Percentiles rank a stretch among this genome's conserved stretches.
phyloP scores from a whole-genome alignment of 2,329 filamentous ascomycete species.

The Thielaviopsis cerberus region DNA sequence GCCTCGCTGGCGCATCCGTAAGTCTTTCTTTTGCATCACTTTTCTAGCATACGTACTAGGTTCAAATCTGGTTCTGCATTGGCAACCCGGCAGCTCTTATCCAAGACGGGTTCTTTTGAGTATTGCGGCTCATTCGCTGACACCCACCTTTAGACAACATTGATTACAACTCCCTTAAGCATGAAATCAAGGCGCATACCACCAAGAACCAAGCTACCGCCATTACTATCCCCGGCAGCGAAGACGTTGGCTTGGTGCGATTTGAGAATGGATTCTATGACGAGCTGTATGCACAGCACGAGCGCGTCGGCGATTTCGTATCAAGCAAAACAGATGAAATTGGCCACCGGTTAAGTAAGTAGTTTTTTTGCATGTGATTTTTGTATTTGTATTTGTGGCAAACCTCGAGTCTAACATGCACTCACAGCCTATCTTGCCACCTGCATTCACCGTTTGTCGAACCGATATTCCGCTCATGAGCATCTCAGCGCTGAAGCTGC shows the following conservation, averaged over 20 bases:
- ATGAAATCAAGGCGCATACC: slow-evolving; percentile 66
- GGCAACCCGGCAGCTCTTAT: too few species aligned
- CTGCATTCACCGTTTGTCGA: slow-evolving; percentile 28
- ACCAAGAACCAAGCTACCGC: slow-evolving; percentile 49
- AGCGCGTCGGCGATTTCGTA: slow-evolving; percentile 61
- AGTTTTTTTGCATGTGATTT: not conserved
- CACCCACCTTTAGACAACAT: slow-evolving; percentile 46
- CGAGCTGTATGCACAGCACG: slow-evolving; percentile 56
- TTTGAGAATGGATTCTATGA: slow-evolving; percentile 57
- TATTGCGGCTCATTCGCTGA: not conserved
- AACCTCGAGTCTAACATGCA: slow-evolving; percentile 13
- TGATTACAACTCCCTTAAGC: slow-evolving; percentile 75
- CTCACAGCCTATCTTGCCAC: slow-evolving; percentile 29
- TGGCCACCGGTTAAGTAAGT: slow-evolving; percentile 43
- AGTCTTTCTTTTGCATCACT: slow-evolving; percentile 1
- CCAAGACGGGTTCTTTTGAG: not conserved
- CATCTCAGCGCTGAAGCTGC: slow-evolving; percentile 13
- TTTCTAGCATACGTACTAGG: too few species aligned
- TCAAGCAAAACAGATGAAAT: slow-evolving; percentile 67
- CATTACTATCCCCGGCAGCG: slow-evolving; percentile 56
- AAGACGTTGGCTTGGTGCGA: slow-evolving; percentile 35
- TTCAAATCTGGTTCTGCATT: too few species aligned
- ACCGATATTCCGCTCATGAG: slow-evolving; percentile 21
- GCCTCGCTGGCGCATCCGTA: slow-evolving; percentile 12
- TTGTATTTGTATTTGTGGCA: not conserved